These are phyloP conservation scores for Eustoma russellianum DNA, from an alignment of 257 asterid genomes.

Conservation along the genomic window DNA sequence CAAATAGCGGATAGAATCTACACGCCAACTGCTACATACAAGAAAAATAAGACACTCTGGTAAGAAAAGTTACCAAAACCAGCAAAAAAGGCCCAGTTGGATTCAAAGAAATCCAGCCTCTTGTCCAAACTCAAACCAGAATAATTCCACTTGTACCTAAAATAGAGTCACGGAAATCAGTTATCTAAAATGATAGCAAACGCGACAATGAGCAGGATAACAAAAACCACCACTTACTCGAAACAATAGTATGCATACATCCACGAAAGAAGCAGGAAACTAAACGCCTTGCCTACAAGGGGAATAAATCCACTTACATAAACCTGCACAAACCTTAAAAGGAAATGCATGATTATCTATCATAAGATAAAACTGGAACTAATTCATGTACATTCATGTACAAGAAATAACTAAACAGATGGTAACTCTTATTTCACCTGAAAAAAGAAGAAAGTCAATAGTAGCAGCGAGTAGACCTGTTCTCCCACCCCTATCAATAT, in stretches of 20 bases:
- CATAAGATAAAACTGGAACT: slow-evolving; percentile 8
- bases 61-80: slow-evolving; percentile 67
- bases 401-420: not conserved
- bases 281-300: slow-evolving; percentile 53
- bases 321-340: slow-evolving; percentile 42
- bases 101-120: slow-evolving; percentile 94
- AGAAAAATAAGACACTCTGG: not conserved
- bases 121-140: slow-evolving; percentile 87
- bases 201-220: slow-evolving; percentile 7
- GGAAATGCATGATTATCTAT: slow-evolving; percentile 5
- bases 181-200: slow-evolving; percentile 3
- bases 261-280: slow-evolving; percentile 86
- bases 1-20: not conserved
- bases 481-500: slow-evolving; percentile 78
- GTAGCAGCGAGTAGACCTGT: slow-evolving; percentile 76
- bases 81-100: slow-evolving; percentile 95
- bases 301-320: slow-evolving; percentile 72
- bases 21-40: not conserved
- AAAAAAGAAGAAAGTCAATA: slow-evolving; percentile 81
- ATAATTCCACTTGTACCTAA: slow-evolving; percentile 93
- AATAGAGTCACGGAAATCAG: slow-evolving; percentile 11
- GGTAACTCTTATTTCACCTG: slow-evolving; percentile 39
- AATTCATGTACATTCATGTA: slow-evolving; percentile 8
- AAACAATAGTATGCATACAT: slow-evolving; percentile 98
- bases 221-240: slow-evolving; percentile 56